Base-by-base conservation (phyloP, 139 green algal genomes). In the Chlamydomonas sp. region DNA sequence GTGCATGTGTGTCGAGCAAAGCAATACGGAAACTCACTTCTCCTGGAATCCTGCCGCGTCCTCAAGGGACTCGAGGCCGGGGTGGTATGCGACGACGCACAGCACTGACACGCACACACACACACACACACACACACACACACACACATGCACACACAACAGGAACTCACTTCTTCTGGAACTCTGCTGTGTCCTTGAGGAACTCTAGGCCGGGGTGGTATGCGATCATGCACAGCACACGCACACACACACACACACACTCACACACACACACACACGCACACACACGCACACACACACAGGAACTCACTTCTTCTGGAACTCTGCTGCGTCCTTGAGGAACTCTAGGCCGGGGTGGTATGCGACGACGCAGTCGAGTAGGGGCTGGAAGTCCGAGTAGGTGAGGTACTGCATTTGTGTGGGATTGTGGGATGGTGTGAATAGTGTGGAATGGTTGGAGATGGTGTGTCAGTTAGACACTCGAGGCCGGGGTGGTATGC, bases 201-300 rank as follows among this genome's bases (percentile, higher is more conserved):
- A 99, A 99, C 80, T 97, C 94, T 37, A 99, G 84, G 1, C 95
- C 95, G 0, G 94, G 91, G 72, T 99, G 95, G 57, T 85, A 88
- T 31, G 84, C 71, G 70, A 98, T 78, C 39, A 99, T 85, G 59
- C 81, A 81, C n/a, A n/a, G n/a, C n/a, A n/a, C n/a, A n/a, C n/a
- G 48, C 5, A 13, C 48, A 5, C 30, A n/a, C 6, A 13, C 24
- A 4, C 3, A 4, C 48, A 28, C 48, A 59, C 30, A 49, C 34
- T 35, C 10, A 10, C 16, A 16, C 43, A 30, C 59, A 66, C 48
- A 16, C 59, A 3, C 20, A 3, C 48, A 37, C 4, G 30, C 59
- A 28, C 33, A 47, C 48, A 4, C 31, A 50, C 43, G 10, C 43
- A 48, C 48, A 13, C 34, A 66, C n/a, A n/a, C n/a, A n/a, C n/a